phyloP scores from a whole-genome alignment of 225 moss, liverwort and hornwort species.

The Thuidium tamariscinum region DNA sequence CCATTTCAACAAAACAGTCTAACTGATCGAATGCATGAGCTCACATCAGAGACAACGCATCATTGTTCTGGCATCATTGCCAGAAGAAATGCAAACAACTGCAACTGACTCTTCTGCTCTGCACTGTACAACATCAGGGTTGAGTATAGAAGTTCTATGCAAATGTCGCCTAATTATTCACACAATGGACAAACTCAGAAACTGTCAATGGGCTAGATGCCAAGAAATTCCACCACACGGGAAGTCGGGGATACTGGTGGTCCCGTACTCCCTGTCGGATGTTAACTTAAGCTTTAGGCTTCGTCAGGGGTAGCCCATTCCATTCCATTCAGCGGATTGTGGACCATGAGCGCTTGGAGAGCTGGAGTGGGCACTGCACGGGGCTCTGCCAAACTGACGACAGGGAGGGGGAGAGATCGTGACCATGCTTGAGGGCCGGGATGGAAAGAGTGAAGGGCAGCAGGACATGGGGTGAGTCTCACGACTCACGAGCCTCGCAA shows the following conservation, averaged over 20 bases:
- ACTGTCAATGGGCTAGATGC: neutral
- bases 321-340: neutral
- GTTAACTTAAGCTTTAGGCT: neutral
- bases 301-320: neutral
- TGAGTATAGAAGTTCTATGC: neutral
- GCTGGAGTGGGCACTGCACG: neutral
- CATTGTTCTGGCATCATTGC: too few species aligned
- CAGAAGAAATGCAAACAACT: neutral
- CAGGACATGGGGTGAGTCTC: neutral
- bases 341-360: neutral
- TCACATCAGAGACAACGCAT: neutral
- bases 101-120: neutral
- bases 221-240: neutral
- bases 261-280: neutral
- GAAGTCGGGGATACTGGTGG: neutral
- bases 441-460: neutral
- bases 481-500: too few species aligned
- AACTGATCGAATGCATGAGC: too few species aligned
- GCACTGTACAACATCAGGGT: neutral
- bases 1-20: neutral
- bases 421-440: neutral
- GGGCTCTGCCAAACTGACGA: neutral
- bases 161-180: neutral
- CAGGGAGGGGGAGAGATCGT: neutral
- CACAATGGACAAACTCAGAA: neutral